Evolutionary conservation across 148 eudicot genomes (phyloP), one percentile per base, ranked within the genome.

Genomic region (Rhododendron kiyosumense): DNA sequence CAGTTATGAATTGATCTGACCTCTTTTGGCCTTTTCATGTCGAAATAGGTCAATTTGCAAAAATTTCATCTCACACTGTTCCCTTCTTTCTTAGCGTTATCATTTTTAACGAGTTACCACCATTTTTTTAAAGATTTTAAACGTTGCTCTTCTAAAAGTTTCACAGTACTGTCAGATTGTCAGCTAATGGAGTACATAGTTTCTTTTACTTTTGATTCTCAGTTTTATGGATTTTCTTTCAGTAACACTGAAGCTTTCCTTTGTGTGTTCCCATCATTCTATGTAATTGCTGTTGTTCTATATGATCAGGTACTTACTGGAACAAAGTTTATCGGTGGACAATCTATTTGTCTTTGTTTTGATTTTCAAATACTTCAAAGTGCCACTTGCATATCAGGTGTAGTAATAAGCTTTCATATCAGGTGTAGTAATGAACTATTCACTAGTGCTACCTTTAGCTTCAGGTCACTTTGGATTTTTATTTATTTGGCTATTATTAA

Each of bases 241-340:
- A 20, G 69, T 81, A 11, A 26, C 24, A 17, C 84, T 28, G n/a
- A 83, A 67, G 85, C 43, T 83, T 79, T 52, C 34, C 26, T 80
- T 79, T 75, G 71, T 46, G 34, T 67, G 9, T 65, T 61, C 73
- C 83, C 82, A 34, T 14, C 82, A 43, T 81, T 82, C 38, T 79
- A 34, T 67, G 43, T 80, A 28, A 59, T 88, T 79, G 83, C 30
- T 57, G 20, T 84, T 71, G 15, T 41, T 85, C 36, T 18, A 61
- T 67, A 41, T 74, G 87, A 88, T 81, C 92, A 96, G 99, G 92
- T 96, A 96, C 88, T 83, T 96, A 84, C 90, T 96, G 90, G 99
- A 96, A 91, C 99, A 96, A 88, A 95, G 99, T 90, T 96, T 96
- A 86, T 96, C 98, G 3, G 99, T 96, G 91, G 99, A 96, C 88